Base-by-base conservation (phyloP, 495 filamentous ascomycete genomes). In the Glonium stellatum region DNA sequence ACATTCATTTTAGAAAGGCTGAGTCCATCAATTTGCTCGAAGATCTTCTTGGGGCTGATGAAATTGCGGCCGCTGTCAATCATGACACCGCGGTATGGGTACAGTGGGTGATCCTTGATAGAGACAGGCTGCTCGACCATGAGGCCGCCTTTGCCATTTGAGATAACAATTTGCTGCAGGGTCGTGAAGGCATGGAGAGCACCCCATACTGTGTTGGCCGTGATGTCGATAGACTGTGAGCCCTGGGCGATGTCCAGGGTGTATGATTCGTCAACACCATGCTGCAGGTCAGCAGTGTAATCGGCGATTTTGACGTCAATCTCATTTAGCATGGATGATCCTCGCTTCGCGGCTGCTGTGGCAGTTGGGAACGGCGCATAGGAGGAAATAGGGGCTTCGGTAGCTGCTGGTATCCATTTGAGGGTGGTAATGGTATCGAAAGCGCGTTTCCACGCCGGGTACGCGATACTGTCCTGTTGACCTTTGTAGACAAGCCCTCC, bases 181-280 rank as follows among this genome's bases (percentile, higher is more conserved):
- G 81, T 84, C n/a, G 80, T 82, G 60, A 84, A 80, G 13, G 80
- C 81, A 66, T 82, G 80, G 8, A 84, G 67, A n/a, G 77, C 79
- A 34, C 80, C 81, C 74, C 78, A 79, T 57, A 75, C 70, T 0
- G 80, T 80, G 55, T 78, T 62, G 23, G 79, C 70, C 3, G 69
- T 76, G 64, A 84, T 79, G 10, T 66, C 66, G 59, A 81, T 71
- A 34, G 53, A 69, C 51, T 60, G 63, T 0, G 73, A 71, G 19
- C 57, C 61, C 11, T 69, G 64, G 11, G 66, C 59, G 37, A 82
- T 74, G 18, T 76, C 71, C 19, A 84, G 62, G n/a, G 77, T 79
- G 65, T 83, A 84, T 0, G 79, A 81, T 66, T 84, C 81, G 64
- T 83, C 77, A 19, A 82, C 80, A 0, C 77, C 80, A 62, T 80